Evolutionary conservation across 441 rosid species (phyloP), one percentile per base, ranked within the genome.

Genomic region (Arabidopsis lyrata): DNA sequence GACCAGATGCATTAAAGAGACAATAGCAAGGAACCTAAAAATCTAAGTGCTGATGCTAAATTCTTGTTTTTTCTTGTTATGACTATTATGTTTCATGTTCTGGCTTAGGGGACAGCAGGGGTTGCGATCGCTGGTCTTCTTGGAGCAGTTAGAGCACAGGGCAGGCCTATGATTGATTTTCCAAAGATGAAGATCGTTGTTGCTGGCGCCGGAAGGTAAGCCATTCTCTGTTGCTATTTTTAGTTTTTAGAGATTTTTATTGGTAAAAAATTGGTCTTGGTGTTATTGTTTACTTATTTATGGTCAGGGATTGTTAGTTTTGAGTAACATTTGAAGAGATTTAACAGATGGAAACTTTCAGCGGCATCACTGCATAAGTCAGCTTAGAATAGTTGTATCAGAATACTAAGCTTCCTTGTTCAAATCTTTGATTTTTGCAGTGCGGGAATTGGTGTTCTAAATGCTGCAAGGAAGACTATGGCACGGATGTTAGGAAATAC

Each of bases 111-210:
- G 75, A 96, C 98, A 34, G 98, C 99, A 63, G 99, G 99, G 79
- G 99, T 96, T 79, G 99, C 99, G 57, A 81, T 93, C 53, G 98
- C 98, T 86, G 99, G 99, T 67, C 98, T 96, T 78, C 86, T 96
- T 85, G 98, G 99, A 84, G 98, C 99, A 58, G 99, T 96, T 73
- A 90, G 99, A 84, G 98, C 98, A 72, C 97, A 79, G 98, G 99
- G 71, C 83, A 2, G 93, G 82, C 86, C 99, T 20, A 91, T 95
- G 98, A 88, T 95, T 61, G 99, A 95, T 86, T 95, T 95, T 73
- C 99, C 99, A 57, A 95, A 95, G 89, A 92, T 83, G 86, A 95
- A 90, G 86, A 95, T 92, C 22, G 99, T 95, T 81, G 97, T 95
- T 79, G 96, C 99, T 78, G 98, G 99, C 63, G 99, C 98, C 82